Conservation (phyloP, 805 yeast genomes). For the Blastobotrys parvus region DNA sequence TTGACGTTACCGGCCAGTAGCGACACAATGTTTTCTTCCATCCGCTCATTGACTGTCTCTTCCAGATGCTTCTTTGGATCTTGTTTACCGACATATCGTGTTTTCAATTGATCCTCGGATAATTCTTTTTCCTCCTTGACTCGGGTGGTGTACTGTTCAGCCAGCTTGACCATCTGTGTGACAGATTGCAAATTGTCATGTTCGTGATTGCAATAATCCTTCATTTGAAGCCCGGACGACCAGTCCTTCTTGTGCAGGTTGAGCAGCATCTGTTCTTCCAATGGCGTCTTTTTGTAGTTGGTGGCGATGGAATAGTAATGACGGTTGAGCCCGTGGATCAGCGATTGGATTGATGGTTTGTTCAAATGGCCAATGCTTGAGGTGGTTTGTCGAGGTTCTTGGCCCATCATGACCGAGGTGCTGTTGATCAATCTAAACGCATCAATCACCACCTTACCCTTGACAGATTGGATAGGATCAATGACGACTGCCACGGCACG, state of each 20-base stretch:
- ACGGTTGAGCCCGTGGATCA: conserved; percentile 94
- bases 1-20: conserved; percentile 85
- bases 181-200: conserved; percentile 64
- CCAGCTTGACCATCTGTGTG: conserved; percentile 76
- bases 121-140: conserved; percentile 88
- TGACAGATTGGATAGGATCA: conserved; percentile 97
- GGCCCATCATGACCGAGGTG: conserved; percentile 83
- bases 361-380: conserved; percentile 91
- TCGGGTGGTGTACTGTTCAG: conserved; percentile 80
- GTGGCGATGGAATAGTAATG: conserved; percentile 93
- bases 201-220: conserved; percentile 72
- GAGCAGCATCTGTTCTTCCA: conserved; percentile 88
- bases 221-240: conserved; percentile 82
- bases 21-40: conserved; percentile 86
- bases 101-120: conserved; percentile 79
- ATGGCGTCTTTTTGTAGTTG: conserved; percentile 84
- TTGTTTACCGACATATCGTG: conserved; percentile 96
- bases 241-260: conserved; percentile 92
- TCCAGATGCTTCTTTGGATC: conserved; percentile 96
- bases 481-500: conserved; percentile 98
- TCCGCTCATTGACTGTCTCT: conserved; percentile 75
- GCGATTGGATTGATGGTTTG: conserved; percentile 93
- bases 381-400: conserved; percentile 96
- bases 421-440: conserved; percentile 94
- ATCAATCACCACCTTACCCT: conserved; percentile 97